A percentile compares a stretch with the other conserved stretches of the same genome.
phyloP scores from a whole-genome alignment of 805 yeast genomes.

The Vanderwaltozyma polyspora region DNA sequence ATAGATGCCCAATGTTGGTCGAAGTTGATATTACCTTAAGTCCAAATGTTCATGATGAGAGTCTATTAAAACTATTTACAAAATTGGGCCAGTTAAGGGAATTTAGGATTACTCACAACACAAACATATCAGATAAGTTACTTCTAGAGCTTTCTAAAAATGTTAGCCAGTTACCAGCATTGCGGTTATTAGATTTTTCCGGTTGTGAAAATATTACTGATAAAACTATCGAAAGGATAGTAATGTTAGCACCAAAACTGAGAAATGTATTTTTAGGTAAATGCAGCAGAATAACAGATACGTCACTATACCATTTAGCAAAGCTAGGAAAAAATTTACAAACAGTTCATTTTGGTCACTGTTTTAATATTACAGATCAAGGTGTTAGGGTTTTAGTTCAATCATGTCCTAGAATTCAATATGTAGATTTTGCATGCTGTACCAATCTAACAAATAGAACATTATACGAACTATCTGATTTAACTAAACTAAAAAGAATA shows the following conservation, averaged over 20 bases:
- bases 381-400: slow-evolving; percentile 71
- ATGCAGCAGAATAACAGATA: slow-evolving; percentile 78
- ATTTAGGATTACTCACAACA: slow-evolving; percentile 66
- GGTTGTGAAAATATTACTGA: slow-evolving; percentile 77
- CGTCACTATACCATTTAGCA: slow-evolving; percentile 59
- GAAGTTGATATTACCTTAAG: slow-evolving; percentile 86
- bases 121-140: slow-evolving; percentile 56
- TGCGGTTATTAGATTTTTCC: slow-evolving; percentile 77
- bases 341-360: slow-evolving; percentile 88
- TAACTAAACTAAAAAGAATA: slow-evolving; percentile 76
- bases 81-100: slow-evolving; percentile 69
- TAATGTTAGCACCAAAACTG: slow-evolving; percentile 68
- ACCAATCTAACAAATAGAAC: slow-evolving; percentile 77
- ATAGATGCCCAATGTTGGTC: slow-evolving; percentile 67
- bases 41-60: slow-evolving; percentile 55
- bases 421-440: slow-evolving; percentile 93
- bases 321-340: slow-evolving; percentile 70
- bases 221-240: slow-evolving; percentile 59
- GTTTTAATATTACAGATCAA: slow-evolving; percentile 77
- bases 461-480: slow-evolving; percentile 58
- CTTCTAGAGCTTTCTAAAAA: slow-evolving; percentile 29
- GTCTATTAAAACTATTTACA: slow-evolving; percentile 45
- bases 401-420: slow-evolving; percentile 74
- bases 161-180: slow-evolving; percentile 38
- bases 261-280: slow-evolving; percentile 84